phyloP scores from a whole-genome alignment of 176 grass and related monocot species.

The Dendrocalamus sinicus region DNA sequence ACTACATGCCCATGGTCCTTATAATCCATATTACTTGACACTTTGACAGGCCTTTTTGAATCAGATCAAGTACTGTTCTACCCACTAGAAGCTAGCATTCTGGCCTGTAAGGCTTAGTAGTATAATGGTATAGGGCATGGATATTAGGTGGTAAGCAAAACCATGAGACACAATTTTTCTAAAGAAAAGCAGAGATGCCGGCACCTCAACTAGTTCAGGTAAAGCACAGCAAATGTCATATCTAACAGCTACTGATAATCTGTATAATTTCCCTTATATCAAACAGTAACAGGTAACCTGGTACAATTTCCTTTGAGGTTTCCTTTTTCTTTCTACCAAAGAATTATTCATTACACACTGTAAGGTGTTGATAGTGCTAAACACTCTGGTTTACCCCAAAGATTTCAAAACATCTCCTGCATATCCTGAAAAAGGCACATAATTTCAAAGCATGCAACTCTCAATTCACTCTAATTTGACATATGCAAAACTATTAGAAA shows the following conservation, averaged over 20 bases:
- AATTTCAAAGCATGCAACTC: background rate
- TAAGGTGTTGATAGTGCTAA: constrained; percentile 5
- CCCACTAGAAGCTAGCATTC: constrained; percentile 1
- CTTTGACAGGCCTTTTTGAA: constrained; percentile 5
- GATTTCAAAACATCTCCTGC: background rate
- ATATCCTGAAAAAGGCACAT: constrained; percentile 10
- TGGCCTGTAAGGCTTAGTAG: background rate
- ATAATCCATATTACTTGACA: constrained; percentile 19
- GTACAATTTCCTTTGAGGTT: constrained; percentile 21
- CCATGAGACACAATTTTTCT: constrained; percentile 14
- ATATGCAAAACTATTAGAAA: constrained; percentile 15
- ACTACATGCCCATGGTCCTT: background rate
- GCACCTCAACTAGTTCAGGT: constrained; percentile 31
- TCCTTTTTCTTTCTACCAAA: constrained; percentile 14
- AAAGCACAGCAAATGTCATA: background rate
- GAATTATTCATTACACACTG: background rate
- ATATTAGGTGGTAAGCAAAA: constrained; percentile 20
- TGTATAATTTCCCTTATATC: background rate
- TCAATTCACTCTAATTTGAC: background rate
- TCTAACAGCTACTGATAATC: constrained; percentile 5
- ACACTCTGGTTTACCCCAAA: background rate
- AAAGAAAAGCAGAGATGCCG: constrained; percentile 11
- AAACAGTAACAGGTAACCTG: background rate
- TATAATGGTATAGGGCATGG: background rate
- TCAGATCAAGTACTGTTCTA: background rate